Conservation (phyloP, 163 green algal genomes). For the Chlorella variabilis region DNA sequence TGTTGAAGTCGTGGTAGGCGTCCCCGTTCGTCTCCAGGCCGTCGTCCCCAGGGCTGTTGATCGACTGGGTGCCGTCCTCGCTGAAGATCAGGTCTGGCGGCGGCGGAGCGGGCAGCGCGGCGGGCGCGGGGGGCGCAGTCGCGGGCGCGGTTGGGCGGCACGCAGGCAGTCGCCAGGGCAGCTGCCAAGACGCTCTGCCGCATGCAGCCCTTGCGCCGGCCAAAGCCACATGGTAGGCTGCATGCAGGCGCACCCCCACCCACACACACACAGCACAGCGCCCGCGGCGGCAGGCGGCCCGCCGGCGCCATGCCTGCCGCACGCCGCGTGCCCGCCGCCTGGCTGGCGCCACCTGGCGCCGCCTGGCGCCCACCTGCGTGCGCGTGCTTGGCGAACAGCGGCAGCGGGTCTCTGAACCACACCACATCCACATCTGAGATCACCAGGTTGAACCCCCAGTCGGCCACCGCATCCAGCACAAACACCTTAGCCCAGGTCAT, state of each 20-base stretch:
- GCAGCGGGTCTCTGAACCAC: conserved; percentile 29
- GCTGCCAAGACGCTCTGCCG: too few relatives aligned
- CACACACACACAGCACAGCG: too few relatives aligned
- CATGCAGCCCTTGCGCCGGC: too few relatives aligned
- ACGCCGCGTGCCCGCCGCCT: too few relatives aligned
- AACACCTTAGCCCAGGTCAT: conserved; percentile 38
- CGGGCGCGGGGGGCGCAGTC: too few relatives aligned
- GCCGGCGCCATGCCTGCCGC: too few relatives aligned
- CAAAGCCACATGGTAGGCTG: too few relatives aligned
- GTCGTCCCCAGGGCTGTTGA: not conserved
- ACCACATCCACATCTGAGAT: conserved; percentile 33
- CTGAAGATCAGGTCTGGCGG: conserved; percentile 27
- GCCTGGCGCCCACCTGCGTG: conserved; percentile 11
- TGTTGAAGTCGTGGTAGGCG: conserved; percentile 23
- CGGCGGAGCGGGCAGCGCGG: not conserved
- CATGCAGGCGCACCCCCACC: too few relatives aligned
- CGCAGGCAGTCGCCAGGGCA: too few relatives aligned
- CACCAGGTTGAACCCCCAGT: conserved; percentile 23
- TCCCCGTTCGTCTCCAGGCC: not conserved
- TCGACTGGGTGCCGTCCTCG: not conserved
- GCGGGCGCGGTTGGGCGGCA: too few relatives aligned
- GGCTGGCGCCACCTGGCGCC: too few relatives aligned
- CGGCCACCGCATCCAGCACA: not conserved
- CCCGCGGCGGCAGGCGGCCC: not conserved
- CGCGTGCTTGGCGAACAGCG: conserved; percentile 16